Percentiles rank a stretch among this genome's conserved stretches.
Evolutionary conservation across 352 stramenopile genomes (phyloP).

Genomic region (Phytophthora idaei): DNA sequence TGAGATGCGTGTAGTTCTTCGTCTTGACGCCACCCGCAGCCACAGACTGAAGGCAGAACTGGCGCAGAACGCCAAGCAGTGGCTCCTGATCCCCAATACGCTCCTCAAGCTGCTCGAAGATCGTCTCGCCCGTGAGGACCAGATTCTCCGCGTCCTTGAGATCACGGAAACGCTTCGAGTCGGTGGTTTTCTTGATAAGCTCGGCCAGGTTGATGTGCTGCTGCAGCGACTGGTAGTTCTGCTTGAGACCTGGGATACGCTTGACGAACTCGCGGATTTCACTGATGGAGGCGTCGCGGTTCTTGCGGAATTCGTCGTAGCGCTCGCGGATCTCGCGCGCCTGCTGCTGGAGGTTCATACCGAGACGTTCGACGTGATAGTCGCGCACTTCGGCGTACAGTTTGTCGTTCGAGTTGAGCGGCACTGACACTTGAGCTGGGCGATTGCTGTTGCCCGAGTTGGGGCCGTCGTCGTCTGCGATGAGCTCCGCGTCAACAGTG

Average conservation of each 20-base stretch:
- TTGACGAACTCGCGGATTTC: constrained; percentile 99
- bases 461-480: constrained; percentile 69
- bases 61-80: constrained; percentile 88
- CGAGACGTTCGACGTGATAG: constrained; percentile 96
- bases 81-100: constrained; percentile 94
- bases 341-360: constrained; percentile 96
- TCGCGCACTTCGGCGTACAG: constrained; percentile 96
- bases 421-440: constrained; percentile 88
- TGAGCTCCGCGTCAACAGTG: constrained; percentile 75
- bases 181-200: constrained; percentile 94
- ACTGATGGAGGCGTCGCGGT: constrained; percentile 95
- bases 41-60: constrained; percentile 95
- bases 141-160: constrained; percentile 95
- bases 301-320: constrained; percentile 95
- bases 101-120: constrained; percentile 96
- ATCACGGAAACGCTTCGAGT: constrained; percentile 93
- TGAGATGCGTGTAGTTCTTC: constrained; percentile 94
- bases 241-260: constrained; percentile 94
- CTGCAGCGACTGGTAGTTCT: constrained; percentile 95
- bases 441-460: constrained; percentile 33
- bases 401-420: constrained; percentile 95
- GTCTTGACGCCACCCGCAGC: constrained; percentile 93
- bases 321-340: constrained; percentile 94
- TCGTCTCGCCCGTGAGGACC: constrained; percentile 96
- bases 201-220: constrained; percentile 98